Evolutionary conservation across 345 rosid genomes (phyloP).

Genomic region (Lepidium africanum): DNA sequence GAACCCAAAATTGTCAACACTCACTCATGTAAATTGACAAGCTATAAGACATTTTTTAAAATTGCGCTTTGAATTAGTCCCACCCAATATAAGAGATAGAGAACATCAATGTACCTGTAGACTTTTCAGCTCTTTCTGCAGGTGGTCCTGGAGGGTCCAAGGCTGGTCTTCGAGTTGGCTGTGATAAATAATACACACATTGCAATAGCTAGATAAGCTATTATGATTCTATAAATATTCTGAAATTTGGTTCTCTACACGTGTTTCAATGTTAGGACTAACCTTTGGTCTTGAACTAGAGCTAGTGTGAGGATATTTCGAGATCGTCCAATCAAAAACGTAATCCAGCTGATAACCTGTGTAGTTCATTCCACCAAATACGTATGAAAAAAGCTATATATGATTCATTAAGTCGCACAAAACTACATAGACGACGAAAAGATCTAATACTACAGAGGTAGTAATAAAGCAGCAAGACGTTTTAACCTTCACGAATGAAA

Average conservation of each 20-base stretch:
- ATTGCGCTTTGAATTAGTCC: not conserved
- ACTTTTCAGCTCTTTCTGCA: constrained; percentile 69
- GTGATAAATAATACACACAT: constrained; percentile 12
- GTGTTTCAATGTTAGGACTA: constrained; percentile 16
- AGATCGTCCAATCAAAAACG: constrained; percentile 90
- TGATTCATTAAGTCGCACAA: not conserved
- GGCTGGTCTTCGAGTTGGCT: constrained; percentile 55
- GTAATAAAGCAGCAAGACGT: not conserved
- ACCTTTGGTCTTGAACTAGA: constrained; percentile 78
- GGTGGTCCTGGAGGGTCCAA: constrained; percentile 54
- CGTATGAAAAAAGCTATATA: not conserved
- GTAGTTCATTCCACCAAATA: constrained; percentile 14
- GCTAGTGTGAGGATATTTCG: constrained; percentile 79
- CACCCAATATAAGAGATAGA: not conserved
- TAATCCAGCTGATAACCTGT: constrained; percentile 90
- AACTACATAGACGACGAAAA: not conserved
- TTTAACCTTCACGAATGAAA: constrained; percentile 83
- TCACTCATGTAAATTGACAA: not conserved
- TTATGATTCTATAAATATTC: not conserved
- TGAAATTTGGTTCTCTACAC: not conserved
- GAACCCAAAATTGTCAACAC: not conserved
- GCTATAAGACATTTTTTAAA: not conserved
- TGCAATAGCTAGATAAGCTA: not conserved
- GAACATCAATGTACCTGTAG: constrained; percentile 45
- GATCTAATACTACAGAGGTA: not conserved